These are phyloP conservation scores for Hypoxylon sp. DNA, from an alignment of 2,329 filamentous ascomycete genomes.

Conservation along the genomic window DNA sequence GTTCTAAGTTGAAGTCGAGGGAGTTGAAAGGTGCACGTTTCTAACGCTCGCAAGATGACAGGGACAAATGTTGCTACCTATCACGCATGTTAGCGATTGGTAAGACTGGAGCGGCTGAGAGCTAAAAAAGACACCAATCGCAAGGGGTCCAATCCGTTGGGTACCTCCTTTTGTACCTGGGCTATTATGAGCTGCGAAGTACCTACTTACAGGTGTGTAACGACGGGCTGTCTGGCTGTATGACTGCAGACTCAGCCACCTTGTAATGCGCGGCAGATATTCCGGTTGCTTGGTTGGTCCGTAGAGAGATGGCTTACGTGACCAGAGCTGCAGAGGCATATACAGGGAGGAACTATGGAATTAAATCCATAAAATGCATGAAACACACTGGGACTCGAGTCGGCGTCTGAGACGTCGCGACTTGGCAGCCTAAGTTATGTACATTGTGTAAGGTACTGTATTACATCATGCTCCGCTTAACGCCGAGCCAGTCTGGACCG, in stretches of 20 bases:
- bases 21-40: slow-evolving; percentile 8
- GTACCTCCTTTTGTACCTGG: background rate
- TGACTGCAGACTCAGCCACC: slow-evolving; percentile 34
- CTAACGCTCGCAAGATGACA: slow-evolving; percentile 3
- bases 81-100: slow-evolving; percentile 21
- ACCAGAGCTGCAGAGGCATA: no score
- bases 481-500: slow-evolving; percentile 9
- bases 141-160: slow-evolving; percentile 26
- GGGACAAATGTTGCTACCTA: slow-evolving; percentile 32
- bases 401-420: slow-evolving; percentile 29
- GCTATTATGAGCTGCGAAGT: slow-evolving; percentile 1
- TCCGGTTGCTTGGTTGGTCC: slow-evolving; percentile 8
- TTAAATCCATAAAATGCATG: slow-evolving; percentile 12
- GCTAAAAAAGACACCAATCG: slow-evolving; percentile 38
- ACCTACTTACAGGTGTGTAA: background rate
- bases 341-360: background rate
- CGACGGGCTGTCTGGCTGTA: background rate
- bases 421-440: slow-evolving; percentile 6
- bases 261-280: slow-evolving; percentile 20
- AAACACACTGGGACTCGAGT: slow-evolving; percentile 7
- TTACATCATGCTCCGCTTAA: slow-evolving; percentile 37
- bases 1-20: background rate
- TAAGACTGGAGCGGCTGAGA: slow-evolving; percentile 34
- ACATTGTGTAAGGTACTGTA: slow-evolving; percentile 8
- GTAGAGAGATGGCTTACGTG: background rate